A percentile compares a stretch with the other conserved stretches of the same genome.
Evolutionary conservation across 768 basidiomycete species (phyloP).

Genomic region (Porpolomopsis calyptriformis): DNA sequence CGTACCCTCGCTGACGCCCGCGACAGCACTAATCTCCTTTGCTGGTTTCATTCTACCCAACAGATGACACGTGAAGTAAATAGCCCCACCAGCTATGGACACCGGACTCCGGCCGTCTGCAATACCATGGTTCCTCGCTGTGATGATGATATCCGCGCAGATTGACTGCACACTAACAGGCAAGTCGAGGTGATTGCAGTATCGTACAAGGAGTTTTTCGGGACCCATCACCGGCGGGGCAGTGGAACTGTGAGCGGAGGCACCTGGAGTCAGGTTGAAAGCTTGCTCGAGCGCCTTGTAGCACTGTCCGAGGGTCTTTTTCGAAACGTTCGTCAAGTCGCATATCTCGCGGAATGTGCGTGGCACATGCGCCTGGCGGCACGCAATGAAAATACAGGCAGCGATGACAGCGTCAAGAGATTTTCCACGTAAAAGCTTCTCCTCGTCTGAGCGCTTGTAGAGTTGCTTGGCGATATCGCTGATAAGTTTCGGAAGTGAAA

Average conservation of each 20-base stretch:
- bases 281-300: conserved; percentile 83
- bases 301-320: conserved; percentile 91
- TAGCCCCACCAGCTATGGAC: conserved; percentile 96
- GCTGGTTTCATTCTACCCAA: conserved; percentile 65
- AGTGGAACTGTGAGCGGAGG: conserved; percentile 41
- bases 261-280: conserved; percentile 80
- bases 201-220: conserved; percentile 83
- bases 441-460: conserved; percentile 95
- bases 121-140: conserved; percentile 73
- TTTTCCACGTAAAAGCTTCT: conserved; percentile 85
- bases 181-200: conserved; percentile 86
- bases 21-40: conserved; percentile 81
- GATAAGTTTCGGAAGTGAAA: conserved; percentile 87
- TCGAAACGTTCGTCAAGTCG: conserved; percentile 85
- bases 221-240: conserved; percentile 53
- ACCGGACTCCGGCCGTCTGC: conserved; percentile 92
- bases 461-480: conserved; percentile 94
- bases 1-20: conserved; percentile 92
- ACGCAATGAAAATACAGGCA: conserved; percentile 96
- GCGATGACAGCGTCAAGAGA: conserved; percentile 89
- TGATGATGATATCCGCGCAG: conserved; percentile 71
- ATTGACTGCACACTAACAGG: conserved; percentile 75
- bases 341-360: conserved; percentile 95
- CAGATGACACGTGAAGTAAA: conserved; percentile 84
- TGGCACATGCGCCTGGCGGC: conserved; percentile 89